Conservation (phyloP, 441 rosid species). For the Euphorbia celastroides region DNA sequence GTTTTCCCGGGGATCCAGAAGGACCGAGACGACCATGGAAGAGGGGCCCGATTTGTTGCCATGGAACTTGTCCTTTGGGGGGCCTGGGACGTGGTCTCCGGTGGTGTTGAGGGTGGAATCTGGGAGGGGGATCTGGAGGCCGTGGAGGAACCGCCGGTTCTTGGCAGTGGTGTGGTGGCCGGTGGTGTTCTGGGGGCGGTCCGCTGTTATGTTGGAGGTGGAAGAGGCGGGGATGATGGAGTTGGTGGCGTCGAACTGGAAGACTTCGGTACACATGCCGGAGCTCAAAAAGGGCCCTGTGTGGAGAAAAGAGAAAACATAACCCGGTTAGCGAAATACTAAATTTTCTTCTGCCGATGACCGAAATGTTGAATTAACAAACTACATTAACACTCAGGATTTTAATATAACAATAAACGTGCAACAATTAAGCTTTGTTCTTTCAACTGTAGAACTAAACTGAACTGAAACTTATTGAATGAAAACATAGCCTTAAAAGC, state of each 20-base stretch:
- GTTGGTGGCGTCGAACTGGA: constrained; percentile 76
- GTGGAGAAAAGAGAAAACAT: constrained; percentile 6
- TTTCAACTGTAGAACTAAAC: background rate
- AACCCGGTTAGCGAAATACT: background rate
- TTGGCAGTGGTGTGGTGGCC: constrained; percentile 37
- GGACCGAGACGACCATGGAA: constrained; percentile 89
- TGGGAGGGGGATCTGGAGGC: constrained; percentile 49
- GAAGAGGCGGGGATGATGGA: constrained; percentile 66
- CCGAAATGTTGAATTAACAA: constrained; percentile 40
- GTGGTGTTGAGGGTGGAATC: constrained; percentile 52
- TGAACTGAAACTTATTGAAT: background rate
- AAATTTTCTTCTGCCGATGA: too few species aligned
- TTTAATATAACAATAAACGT: background rate
- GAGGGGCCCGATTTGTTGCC: constrained; percentile 67
- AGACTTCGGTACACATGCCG: constrained; percentile 95
- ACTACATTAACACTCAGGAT: constrained; percentile 37
- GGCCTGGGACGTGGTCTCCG: constrained; percentile 29
- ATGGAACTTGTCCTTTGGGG: constrained; percentile 39
- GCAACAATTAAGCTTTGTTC: too few species aligned
- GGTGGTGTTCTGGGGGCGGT: constrained; percentile 34
- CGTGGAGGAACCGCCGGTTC: constrained; percentile 69
- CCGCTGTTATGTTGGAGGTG: constrained; percentile 48
- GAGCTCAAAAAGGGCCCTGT: constrained; percentile 91
- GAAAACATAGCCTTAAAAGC: too few species aligned
- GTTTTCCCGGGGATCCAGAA: constrained; percentile 90